These are phyloP conservation scores for Rhizopogon vinicolor DNA, from an alignment of 768 basidiomycete species.

Conservation along the genomic window DNA sequence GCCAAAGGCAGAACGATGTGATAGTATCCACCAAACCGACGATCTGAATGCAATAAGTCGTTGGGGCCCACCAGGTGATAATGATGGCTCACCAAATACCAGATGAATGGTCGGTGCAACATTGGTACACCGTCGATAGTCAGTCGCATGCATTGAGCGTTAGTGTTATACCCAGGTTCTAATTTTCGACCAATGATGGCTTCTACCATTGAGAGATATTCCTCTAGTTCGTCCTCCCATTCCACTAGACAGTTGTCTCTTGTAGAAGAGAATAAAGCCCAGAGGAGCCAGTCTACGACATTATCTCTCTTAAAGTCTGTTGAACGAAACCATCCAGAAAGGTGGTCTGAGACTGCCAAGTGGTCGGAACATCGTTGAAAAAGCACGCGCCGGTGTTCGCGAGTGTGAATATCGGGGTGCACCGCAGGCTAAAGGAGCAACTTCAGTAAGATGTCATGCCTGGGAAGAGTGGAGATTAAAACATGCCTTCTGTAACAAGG, in stretches of 20 bases:
- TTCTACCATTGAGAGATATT: conserved; percentile 41
- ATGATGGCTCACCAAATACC: conserved; percentile 49
- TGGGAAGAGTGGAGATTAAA: neutral
- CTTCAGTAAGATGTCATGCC: neutral
- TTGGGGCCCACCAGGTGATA: neutral
- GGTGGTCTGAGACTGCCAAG: conserved; percentile 20
- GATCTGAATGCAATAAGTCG: conserved; percentile 33
- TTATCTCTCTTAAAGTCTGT: conserved; percentile 40
- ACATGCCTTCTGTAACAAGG: conserved; percentile 41
- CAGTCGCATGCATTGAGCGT: conserved; percentile 42
- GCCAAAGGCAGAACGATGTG: conserved; percentile 34
- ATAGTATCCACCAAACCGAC: conserved; percentile 46
- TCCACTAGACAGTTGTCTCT: conserved; percentile 25
- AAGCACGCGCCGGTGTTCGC: conserved; percentile 39
- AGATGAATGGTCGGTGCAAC: conserved; percentile 55
- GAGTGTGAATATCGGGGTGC: conserved; percentile 34
- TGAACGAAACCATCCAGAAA: conserved; percentile 52
- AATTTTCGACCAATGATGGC: conserved; percentile 34
- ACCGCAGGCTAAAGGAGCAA: conserved; percentile 20
- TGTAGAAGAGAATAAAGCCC: conserved; percentile 52
- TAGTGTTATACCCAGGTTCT: conserved; percentile 33
- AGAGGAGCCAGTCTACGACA: conserved; percentile 57
- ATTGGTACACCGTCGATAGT: conserved; percentile 54
- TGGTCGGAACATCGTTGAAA: conserved; percentile 42
- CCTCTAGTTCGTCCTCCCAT: conserved; percentile 48